These are phyloP conservation scores for Carex kokanica DNA, from an alignment of 176 grass and related monocot genomes.

Conservation along the genomic window DNA sequence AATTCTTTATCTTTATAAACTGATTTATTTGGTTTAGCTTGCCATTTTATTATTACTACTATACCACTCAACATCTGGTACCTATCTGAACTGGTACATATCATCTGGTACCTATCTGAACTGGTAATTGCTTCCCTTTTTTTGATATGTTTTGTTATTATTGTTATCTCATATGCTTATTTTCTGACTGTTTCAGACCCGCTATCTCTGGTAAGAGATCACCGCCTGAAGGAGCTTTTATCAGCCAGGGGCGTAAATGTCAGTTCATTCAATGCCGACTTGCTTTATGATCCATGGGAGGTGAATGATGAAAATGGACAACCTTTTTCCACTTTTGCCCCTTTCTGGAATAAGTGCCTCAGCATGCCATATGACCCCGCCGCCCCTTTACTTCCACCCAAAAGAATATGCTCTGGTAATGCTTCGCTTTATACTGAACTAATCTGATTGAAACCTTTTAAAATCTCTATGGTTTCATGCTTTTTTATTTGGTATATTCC, in stretches of 20 bases:
- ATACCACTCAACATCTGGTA: background rate
- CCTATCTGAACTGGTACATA: background rate
- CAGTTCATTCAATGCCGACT: conserved; percentile 80
- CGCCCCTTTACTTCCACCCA: conserved; percentile 75
- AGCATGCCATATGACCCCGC: conserved; percentile 79
- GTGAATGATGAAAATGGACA: conserved; percentile 58
- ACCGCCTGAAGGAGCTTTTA: conserved; percentile 71
- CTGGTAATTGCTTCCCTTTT: background rate
- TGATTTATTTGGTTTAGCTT: background rate
- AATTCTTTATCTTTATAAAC: background rate
- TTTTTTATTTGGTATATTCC: conserved; percentile 6
- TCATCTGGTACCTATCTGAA: background rate
- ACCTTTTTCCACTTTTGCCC: conserved; percentile 69
- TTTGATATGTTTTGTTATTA: background rate
- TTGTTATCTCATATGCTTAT: background rate
- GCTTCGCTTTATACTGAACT: background rate
- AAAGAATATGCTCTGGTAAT: conserved; percentile 75
- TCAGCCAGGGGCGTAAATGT: conserved; percentile 57
- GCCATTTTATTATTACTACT: background rate
- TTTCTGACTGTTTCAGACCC: conserved; percentile 57
- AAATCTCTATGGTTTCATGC: background rate
- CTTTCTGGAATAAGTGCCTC: conserved; percentile 94
- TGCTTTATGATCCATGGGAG: conserved; percentile 94
- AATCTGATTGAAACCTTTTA: background rate
- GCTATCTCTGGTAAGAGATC: conserved; percentile 79